phyloP scores from a whole-genome alignment of 176 grass and related monocot species.

The Aegilops speltoides region DNA sequence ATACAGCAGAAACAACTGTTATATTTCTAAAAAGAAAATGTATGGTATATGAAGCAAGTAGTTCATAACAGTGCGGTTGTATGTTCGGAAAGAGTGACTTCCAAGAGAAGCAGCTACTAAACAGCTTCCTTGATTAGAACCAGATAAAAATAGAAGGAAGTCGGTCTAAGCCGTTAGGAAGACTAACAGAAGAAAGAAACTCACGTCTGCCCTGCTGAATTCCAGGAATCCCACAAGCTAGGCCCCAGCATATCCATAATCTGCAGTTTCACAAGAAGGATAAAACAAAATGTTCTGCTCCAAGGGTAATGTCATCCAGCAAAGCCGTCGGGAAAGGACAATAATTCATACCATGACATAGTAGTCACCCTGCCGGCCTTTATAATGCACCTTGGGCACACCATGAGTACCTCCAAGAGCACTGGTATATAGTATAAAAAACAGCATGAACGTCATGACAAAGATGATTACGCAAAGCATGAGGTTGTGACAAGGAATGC shows the following conservation, averaged over 20 bases:
- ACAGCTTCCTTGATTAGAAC: background rate
- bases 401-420: slow-evolving; percentile 78
- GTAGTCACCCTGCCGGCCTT: slow-evolving; percentile 89
- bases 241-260: slow-evolving; percentile 94
- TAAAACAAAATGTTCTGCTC: background rate
- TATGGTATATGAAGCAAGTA: background rate
- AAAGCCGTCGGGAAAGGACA: background rate
- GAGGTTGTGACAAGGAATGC: background rate
- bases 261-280: slow-evolving; percentile 32
- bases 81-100: background rate
- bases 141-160: background rate
- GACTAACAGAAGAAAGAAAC: slow-evolving; percentile 5
- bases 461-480: background rate
- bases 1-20: background rate
- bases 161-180: background rate
- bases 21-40: background rate
- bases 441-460: background rate
- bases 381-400: slow-evolving; percentile 91
- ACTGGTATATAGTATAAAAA: slow-evolving; percentile 33
- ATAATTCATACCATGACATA: slow-evolving; percentile 77
- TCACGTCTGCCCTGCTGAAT: slow-evolving; percentile 74
- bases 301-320: background rate
- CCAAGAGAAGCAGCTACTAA: too few species aligned
- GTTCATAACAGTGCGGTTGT: background rate
- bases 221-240: slow-evolving; percentile 92